Conservation (phyloP, 164 flowering plant species). For the Annona cherimola region DNA sequence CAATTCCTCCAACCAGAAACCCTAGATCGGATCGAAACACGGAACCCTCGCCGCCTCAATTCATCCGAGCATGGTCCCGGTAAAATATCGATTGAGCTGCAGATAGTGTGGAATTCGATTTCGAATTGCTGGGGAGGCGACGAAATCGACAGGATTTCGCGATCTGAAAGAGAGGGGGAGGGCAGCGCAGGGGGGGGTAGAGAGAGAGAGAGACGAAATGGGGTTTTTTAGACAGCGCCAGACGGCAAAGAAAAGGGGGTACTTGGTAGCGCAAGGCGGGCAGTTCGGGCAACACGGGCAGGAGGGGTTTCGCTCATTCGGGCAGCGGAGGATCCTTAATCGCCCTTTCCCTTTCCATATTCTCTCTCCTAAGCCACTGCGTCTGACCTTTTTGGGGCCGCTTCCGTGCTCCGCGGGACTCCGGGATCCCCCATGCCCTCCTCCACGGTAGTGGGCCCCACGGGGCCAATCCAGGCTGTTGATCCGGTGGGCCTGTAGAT, state of each 20-base stretch:
- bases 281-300: constrained; percentile 38
- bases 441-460: neutral
- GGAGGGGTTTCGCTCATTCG: neutral
- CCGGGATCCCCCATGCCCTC: neutral
- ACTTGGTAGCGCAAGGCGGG: constrained; percentile 34
- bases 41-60: constrained; percentile 12
- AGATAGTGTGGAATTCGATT: neutral
- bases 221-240: constrained; percentile 13
- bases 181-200: constrained; percentile 1
- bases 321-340: neutral
- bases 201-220: constrained; percentile 3
- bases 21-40: constrained; percentile 29
- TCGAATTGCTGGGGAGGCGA: neutral
- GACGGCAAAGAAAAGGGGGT: constrained; percentile 30
- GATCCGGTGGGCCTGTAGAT: neutral
- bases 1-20: constrained; percentile 16
- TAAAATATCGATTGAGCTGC: neutral
- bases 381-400: neutral
- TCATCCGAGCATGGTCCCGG: neutral
- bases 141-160: constrained; percentile 13
- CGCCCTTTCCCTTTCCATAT: neutral
- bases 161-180: constrained; percentile 20
- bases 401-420: neutral
- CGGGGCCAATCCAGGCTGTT: neutral
- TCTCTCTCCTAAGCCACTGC: neutral